Evolutionary conservation across 768 basidiomycete genomes (phyloP).

Genomic region (Suillus alpinus): DNA sequence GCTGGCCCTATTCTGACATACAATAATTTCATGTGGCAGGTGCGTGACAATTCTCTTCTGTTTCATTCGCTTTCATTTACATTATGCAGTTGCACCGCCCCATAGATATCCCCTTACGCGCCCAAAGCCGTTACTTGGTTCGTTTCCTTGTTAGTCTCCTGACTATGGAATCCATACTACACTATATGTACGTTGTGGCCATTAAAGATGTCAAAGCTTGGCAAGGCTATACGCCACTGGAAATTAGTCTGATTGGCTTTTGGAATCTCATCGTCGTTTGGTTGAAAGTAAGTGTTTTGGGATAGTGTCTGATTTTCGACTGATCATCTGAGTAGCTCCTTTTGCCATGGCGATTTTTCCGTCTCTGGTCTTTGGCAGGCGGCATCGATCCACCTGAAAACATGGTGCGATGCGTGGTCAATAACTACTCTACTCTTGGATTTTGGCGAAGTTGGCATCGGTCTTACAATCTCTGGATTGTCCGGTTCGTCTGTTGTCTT

Average conservation of each 20-base stretch:
- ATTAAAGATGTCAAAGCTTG: conserved; percentile 90
- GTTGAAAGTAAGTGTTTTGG: conserved; percentile 70
- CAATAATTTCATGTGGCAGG: conserved; percentile 95
- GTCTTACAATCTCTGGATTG: conserved; percentile 93
- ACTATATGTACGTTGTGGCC: conserved; percentile 95
- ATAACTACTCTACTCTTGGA: conserved; percentile 89
- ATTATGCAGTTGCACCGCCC: conserved; percentile 59
- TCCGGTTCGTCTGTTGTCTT: conserved; percentile 51
- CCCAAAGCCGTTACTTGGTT: conserved; percentile 53
- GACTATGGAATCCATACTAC: conserved; percentile 88
- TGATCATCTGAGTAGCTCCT: conserved; percentile 56
- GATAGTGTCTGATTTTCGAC: not conserved
- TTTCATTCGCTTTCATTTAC: conserved; percentile 1
- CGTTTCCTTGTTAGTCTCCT: conserved; percentile 72
- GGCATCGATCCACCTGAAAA: conserved; percentile 96
- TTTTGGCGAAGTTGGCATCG: conserved; percentile 99
- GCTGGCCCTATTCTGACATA: conserved; percentile 96
- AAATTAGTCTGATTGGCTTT: conserved; percentile 91
- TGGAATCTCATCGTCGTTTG: conserved; percentile 97
- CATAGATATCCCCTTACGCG: conserved; percentile 36
- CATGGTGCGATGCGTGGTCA: conserved; percentile 98
- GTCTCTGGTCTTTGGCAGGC: conserved; percentile 86
- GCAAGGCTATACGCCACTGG: conserved; percentile 70
- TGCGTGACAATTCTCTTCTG: conserved; percentile 29
- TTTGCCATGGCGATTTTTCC: conserved; percentile 96